A percentile compares a stretch with the other conserved stretches of the same genome.
Evolutionary conservation across 768 basidiomycete genomes (phyloP).

Genomic region (Candolleomyces eurysporus): DNA sequence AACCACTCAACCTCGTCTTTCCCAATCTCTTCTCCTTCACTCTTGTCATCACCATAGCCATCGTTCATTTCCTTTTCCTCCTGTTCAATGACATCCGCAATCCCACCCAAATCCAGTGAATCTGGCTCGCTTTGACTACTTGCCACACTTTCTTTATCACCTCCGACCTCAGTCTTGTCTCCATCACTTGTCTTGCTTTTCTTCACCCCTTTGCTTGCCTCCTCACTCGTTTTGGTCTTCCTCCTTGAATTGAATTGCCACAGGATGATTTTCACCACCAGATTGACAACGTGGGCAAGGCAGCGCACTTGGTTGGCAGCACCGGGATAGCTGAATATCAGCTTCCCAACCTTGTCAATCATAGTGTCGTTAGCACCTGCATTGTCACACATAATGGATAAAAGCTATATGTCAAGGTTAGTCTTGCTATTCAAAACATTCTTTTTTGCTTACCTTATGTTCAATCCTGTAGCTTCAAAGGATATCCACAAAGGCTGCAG

Average conservation of each 20-base stretch:
- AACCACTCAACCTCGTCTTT: not conserved
- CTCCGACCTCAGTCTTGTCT: not conserved
- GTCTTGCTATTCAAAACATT: not conserved
- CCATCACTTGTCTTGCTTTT: too few species aligned
- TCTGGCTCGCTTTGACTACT: not conserved
- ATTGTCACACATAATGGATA: slow-evolving; percentile 34
- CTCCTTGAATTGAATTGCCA: slow-evolving; percentile 30
- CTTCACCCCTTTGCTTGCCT: not conserved
- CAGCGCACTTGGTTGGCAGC: slow-evolving; percentile 23
- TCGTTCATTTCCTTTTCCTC: too few species aligned
- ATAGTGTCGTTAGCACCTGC: slow-evolving; percentile 32
- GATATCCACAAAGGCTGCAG: slow-evolving; percentile 27
- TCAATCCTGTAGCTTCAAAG: slow-evolving; percentile 14
- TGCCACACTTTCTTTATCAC: not conserved
- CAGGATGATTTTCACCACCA: slow-evolving; percentile 28
- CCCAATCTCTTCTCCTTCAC: not conserved
- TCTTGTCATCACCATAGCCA: too few species aligned
- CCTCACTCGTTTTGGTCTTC: slow-evolving; percentile 1
- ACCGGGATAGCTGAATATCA: slow-evolving; percentile 20
- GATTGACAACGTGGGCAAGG: slow-evolving; percentile 34
- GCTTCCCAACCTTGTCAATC: slow-evolving; percentile 20
- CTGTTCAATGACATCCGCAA: too few species aligned
- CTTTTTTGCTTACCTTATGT: too few species aligned
- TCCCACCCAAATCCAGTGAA: too few species aligned
- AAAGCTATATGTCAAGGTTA: slow-evolving; percentile 14